Base-by-base conservation (phyloP, 2,329 filamentous ascomycete species). In the Colletotrichum chrysophilum region DNA sequence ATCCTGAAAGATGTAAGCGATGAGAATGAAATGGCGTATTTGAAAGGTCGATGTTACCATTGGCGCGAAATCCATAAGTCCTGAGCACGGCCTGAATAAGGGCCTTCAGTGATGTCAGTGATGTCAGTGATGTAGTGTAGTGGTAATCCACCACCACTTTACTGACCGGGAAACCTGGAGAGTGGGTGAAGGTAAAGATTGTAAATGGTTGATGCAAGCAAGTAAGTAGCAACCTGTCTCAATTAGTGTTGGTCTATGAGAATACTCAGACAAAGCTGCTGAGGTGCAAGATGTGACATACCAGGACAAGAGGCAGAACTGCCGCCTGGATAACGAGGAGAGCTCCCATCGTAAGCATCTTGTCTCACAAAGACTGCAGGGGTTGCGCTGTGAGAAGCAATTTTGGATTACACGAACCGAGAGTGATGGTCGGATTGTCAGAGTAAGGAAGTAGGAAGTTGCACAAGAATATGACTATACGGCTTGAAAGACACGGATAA, bases 141-240 rank as follows among this genome's bases (percentile, higher is more conserved):
- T 48, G 38, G 21, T 32, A 3, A 34, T 21, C 18, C 3, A 32
- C 3, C 18, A 14, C 3, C 2, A 14, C 43, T 21, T 52, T 18
- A 48, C 70, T 71, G 9, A 58, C 70, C 70, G 21, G 70, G 61
- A 34, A 71, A 71, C 3, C 61, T 24, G 3, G 61, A 26, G 4
- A 71, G 70, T 7, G 70, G 70, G 32, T 71, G 70, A 10, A 71
- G 32, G 26, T 24, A 71, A 7, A 71, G 61, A 26, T 71, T 71
- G 12, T 71, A 66, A 13, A 66, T 48, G 2, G 70, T 66, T 18
- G 70, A 71, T 10, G 26, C 24, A 26, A 71, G 21, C 26, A 71
- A 8, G n/a, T 71, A 71, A 9, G 12, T 14, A 3, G 55, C 55
- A 16, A 24, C 14, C 26, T 66, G 2, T 21, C 43, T 26, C 69